Percentiles rank a stretch among this genome's conserved stretches.
Evolutionary conservation across 148 eudicot genomes (phyloP).

Genomic region (Nepenthes mirabilis): DNA sequence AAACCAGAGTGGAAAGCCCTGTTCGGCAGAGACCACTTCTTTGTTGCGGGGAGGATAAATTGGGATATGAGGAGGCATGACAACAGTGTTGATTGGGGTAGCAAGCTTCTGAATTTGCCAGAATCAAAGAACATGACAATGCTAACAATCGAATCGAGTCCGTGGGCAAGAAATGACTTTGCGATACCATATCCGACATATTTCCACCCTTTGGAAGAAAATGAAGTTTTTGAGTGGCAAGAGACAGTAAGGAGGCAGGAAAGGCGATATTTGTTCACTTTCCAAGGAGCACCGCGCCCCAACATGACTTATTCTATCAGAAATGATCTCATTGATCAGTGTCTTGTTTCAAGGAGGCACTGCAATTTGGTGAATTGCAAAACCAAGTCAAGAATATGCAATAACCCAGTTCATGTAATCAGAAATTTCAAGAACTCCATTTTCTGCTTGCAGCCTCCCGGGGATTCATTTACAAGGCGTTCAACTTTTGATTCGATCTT

Average conservation of each 20-base stretch:
- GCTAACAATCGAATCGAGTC: conserved; percentile 23
- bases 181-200: conserved; percentile 38
- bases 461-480: conserved; percentile 24
- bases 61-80: conserved; percentile 23
- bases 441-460: conserved; percentile 38
- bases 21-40: conserved; percentile 27
- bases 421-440: conserved; percentile 13
- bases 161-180: conserved; percentile 17
- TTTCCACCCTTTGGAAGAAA: conserved; percentile 27
- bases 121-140: conserved; percentile 25
- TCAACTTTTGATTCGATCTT: conserved; percentile 37
- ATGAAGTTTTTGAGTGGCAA: conserved; percentile 27
- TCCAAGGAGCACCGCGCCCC: conserved; percentile 27
- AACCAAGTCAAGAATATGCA: conserved; percentile 7
- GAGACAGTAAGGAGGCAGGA: conserved; percentile 11
- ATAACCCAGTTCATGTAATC: conserved; percentile 10
- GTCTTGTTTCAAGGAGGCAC: conserved; percentile 9
- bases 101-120: conserved; percentile 18
- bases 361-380: conserved; percentile 20
- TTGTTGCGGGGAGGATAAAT: conserved; percentile 25
- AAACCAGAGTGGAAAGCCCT: conserved; percentile 24
- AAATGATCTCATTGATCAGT: conserved; percentile 23
- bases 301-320: conserved; percentile 13
- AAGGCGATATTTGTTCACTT: conserved; percentile 19
- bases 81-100: conserved; percentile 21